Base-by-base conservation (phyloP, 192 early-diverging fungal genomes). In the Mortierella alpina region DNA sequence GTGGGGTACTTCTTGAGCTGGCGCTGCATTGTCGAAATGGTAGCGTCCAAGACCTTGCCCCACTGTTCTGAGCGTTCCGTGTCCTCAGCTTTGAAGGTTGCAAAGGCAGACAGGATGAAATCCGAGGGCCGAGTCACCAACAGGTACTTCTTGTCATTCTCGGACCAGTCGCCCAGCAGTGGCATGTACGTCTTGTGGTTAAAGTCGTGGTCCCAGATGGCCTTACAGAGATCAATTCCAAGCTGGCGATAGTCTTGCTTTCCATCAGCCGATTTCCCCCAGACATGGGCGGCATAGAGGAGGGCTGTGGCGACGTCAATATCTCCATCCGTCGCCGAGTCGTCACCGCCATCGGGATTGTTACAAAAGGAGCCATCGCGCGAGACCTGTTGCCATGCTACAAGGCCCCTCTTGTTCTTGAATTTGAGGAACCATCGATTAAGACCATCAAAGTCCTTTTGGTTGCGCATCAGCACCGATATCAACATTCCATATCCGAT, bases 281-380 rank as follows among this genome's bases (percentile, higher is more conserved):
- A 85, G 20, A 79, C 63, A 45, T 77, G 67, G 31, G 74, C 82
- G 9, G 84, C 84, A 14, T 83, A 59, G 59, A 85, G 83, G n/a
- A 85, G 42, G 7, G 84, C 82, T 45, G 84, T 83, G 40, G 71
- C 71, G 58, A 85, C 70, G 71, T 85, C 84, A 20, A 85, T 72
- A 63, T 85, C 84, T 6, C 84, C 84, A 68, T 85, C 84, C 2
- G 84, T 85, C 17, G 84, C 84, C 66, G 82, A 83, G 44, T 85
- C 73, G 10, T 79, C 75, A 14, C 84, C 84, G 20, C 84, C 84
- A 57, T 85, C 57, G 57, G 57, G 56, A 39, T 58, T 14, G 57
- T 59, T 59, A 22, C 18, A 1, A 59, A 10, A 59, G 57, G 22
- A 23, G 31, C 31, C 14, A 41, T 39, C 1, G 13, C 14, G 20